Percentiles rank a stretch among this genome's conserved stretches.
phyloP scores from a whole-genome alignment of 495 filamentous ascomycete genomes.

The Cryomyces antarcticus region DNA sequence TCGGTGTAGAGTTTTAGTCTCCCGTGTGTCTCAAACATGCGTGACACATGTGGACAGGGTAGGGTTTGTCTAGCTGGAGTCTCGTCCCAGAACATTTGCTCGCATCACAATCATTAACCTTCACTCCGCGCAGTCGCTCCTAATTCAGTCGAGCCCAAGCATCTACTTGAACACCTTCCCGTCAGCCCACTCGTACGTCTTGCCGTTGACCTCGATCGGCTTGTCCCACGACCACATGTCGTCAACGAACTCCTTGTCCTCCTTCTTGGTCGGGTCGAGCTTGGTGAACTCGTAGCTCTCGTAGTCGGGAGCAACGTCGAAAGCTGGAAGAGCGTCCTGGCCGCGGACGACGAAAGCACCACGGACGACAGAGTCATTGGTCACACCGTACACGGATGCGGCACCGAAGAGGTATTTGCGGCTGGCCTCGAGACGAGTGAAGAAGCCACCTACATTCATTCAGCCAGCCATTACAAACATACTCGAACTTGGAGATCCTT shows the following conservation, averaged over 20 bases:
- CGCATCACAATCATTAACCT: not conserved
- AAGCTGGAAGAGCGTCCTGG: slow-evolving; percentile 65
- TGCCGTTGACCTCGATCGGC: slow-evolving; percentile 54
- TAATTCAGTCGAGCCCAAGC: no score
- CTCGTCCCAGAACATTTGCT: not conserved
- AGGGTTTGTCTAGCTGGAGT: no score
- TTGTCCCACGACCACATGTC: slow-evolving; percentile 82
- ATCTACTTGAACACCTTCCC: slow-evolving; percentile 98
- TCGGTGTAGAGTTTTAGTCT: no score
- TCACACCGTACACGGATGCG: slow-evolving; percentile 68
- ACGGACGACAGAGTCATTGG: slow-evolving; percentile 70
- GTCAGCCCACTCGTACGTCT: slow-evolving; percentile 58
- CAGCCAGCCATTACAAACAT: not conserved
- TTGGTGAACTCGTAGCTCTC: slow-evolving; percentile 93
- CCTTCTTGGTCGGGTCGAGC: slow-evolving; percentile 68
- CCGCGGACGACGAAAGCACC: slow-evolving; percentile 92
- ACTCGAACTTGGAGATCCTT: slow-evolving; percentile 5
- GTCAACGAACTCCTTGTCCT: slow-evolving; percentile 67
- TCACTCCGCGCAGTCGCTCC: not conserved
- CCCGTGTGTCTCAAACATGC: no score
- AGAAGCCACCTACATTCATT: slow-evolving; percentile 53
- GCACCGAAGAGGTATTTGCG: slow-evolving; percentile 97
- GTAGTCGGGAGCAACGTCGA: slow-evolving; percentile 90
- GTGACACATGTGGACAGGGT: no score
- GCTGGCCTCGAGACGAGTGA: slow-evolving; percentile 86